Evolutionary conservation across 169 alveolate genomes (phyloP), one percentile per base, ranked within the genome.

Genomic region (Eimeria sp.): DNA sequence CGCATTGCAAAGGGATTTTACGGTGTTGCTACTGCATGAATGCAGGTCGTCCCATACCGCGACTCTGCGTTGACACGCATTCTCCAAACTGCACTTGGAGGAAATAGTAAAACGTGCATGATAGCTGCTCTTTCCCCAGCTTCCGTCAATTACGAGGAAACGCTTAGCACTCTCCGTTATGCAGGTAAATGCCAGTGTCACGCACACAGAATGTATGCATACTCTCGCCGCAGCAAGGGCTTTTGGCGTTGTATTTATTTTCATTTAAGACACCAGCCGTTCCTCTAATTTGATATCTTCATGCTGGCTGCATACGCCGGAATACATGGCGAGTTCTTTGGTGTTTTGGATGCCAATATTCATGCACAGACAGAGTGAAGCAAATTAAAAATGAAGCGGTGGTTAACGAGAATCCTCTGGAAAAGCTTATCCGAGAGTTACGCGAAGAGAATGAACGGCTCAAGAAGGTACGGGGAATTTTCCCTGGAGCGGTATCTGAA

Each of bases 1-100:
- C 45, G 45, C 4, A 49, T 34, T 70, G 49, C 80, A 70, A 30
- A 1, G 30, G n/a, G 51, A 43, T 43, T 34, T 4, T 7, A 34
- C 82, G 82, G 0, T 34, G 0, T 73, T 40, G n/a, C 43, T 73
- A 11, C 27, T 27, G 11, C 51, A n/a, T 87, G 65, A 87, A n/a
- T 30, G 70, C 70, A 95, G 65, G 99, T 98, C 30, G 98, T 98
- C 34, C 99, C 99, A 16, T 99, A 98, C 97, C 97, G 99, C 91
- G 99, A 98, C 90, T 97, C 98, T 30, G 98, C 98, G 73, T 97
- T 99, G 88, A 99, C 99, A n/a, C 98, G 99, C 94, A 98, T 99
- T 70, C 96, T 99, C 63, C 98, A 97, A 96, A 98, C 98, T 67
- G 99, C 99, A 27, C 96, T 99, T 30, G 99, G 99, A 70, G 99